These are phyloP conservation scores for Emiliania huxleyi DNA, from an alignment of 78 protist species.

Conservation along the genomic window DNA sequence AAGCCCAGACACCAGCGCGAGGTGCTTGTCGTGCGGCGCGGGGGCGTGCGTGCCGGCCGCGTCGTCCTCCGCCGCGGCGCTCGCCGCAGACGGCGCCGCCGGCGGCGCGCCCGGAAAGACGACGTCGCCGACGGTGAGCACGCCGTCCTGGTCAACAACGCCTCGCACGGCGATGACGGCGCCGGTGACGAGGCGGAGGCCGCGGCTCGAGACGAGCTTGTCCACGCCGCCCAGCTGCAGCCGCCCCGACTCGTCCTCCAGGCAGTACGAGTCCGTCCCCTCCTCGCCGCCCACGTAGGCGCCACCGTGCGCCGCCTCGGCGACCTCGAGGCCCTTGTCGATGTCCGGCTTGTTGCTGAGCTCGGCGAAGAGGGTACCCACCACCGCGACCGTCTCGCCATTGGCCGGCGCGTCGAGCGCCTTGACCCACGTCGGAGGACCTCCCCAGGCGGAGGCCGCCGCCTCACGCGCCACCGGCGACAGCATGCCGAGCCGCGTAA, in stretches of 20 bases:
- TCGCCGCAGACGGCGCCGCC: background rate
- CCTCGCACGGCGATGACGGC: slow-evolving; percentile 14
- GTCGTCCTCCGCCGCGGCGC: background rate
- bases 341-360: slow-evolving; percentile 26
- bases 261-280: background rate
- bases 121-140: background rate
- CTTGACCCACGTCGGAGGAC: background rate
- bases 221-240: background rate
- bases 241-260: slow-evolving; percentile 49
- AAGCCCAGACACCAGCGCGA: slow-evolving; percentile 44
- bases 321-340: background rate
- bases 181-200: background rate
- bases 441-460: background rate
- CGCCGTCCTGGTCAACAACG: background rate
- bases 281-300: no score
- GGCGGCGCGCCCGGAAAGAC: slow-evolving; percentile 35
- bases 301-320: no score
- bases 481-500: background rate
- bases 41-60: background rate
- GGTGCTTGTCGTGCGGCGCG: background rate
- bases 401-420: background rate
- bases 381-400: background rate
- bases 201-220: background rate
- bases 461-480: background rate
- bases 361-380: slow-evolving; percentile 41